Conservation (phyloP, 495 filamentous ascomycete genomes). For the Neurospora discreta region DNA sequence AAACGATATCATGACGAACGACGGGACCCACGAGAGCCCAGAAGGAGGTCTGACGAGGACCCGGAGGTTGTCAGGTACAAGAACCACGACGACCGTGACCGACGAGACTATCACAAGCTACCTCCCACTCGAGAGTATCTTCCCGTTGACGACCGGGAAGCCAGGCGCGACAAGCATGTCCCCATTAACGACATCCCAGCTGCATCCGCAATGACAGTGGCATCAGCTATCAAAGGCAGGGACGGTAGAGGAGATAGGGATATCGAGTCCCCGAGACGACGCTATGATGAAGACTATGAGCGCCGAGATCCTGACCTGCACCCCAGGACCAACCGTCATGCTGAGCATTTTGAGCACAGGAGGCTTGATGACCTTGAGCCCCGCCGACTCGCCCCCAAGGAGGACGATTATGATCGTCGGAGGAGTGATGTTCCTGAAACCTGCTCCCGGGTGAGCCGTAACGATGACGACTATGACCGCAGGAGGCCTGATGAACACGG, state of each 20-base stretch:
- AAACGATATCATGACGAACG: conserved; percentile 24
- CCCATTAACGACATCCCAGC: not conserved
- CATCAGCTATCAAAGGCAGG: not conserved
- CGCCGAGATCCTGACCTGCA: not conserved
- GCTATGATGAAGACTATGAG: not conserved
- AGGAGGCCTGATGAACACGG: conserved; percentile 10
- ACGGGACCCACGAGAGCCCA: conserved; percentile 16
- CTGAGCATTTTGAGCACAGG: not conserved
- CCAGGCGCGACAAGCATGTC: not conserved
- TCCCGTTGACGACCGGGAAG: not conserved
- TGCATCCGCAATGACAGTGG: not conserved
- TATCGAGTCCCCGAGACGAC: not conserved
- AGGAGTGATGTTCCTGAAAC: not conserved
- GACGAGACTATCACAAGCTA: not conserved
- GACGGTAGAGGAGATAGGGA: not conserved
- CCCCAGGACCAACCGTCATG: not conserved
- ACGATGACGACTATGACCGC: conserved; percentile 10
- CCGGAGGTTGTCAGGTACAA: conserved; percentile 12
- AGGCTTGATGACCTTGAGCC: not conserved
- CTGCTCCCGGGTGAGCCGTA: conserved; percentile 1
- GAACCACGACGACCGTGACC: conserved; percentile 13
- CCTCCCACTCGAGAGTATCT: not conserved
- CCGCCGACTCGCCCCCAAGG: not conserved
- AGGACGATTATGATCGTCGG: not conserved
- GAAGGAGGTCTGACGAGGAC: conserved; percentile 28